Conservation (phyloP, 768 basidiomycete species). For the Dictyophora rubrovolvata region DNA sequence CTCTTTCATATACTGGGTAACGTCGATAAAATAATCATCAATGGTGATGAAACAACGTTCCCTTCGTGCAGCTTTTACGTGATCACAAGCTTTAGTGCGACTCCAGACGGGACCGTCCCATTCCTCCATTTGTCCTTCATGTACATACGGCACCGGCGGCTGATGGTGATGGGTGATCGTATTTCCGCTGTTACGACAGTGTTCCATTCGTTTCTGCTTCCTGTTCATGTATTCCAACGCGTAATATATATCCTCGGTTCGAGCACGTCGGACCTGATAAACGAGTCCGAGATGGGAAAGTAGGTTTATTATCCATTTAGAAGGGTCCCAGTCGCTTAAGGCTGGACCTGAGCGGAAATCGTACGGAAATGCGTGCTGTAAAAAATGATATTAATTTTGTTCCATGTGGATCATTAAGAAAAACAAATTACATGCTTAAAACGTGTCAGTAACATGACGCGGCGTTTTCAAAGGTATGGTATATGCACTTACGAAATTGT, state of each 20-base stretch:
- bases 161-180: neutral
- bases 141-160: neutral
- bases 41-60: conserved; percentile 43
- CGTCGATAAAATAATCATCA: conserved; percentile 53
- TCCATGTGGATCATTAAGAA: neutral
- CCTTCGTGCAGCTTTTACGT: conserved; percentile 20
- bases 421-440: neutral
- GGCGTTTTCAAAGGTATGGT: neutral
- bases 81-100: conserved; percentile 22
- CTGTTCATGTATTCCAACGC: conserved; percentile 38
- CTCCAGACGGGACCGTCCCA: conserved; percentile 38
- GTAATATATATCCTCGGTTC: conserved; percentile 37
- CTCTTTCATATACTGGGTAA: conserved; percentile 47
- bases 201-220: conserved; percentile 20
- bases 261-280: conserved; percentile 38
- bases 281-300: conserved; percentile 41
- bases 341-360: conserved; percentile 66
- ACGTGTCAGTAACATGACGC: neutral
- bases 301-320: conserved; percentile 62
- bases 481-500: conserved; percentile 50
- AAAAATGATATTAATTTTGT: conserved; percentile 13
- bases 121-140: conserved; percentile 12
- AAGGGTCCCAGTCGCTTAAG: conserved; percentile 62
- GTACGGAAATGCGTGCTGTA: conserved; percentile 64
- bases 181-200: conserved; percentile 12